phyloP scores from a whole-genome alignment of 2,329 filamentous ascomycete genomes.

The Fusarium stilboides region DNA sequence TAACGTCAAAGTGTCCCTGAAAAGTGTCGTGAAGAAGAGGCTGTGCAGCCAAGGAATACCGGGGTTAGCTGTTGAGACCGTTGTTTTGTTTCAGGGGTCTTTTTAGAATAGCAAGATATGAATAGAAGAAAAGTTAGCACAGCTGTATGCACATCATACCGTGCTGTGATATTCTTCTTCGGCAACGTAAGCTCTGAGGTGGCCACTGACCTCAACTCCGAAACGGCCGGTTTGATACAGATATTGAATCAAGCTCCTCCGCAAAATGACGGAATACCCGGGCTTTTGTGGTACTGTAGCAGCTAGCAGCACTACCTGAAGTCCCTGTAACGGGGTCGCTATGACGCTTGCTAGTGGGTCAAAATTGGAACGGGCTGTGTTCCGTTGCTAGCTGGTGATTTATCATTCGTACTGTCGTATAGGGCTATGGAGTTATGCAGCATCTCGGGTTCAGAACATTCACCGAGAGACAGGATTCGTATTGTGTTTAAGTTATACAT shows the following conservation, averaged over 20 bases:
- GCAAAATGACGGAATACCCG: conserved; percentile 35
- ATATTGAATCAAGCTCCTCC: conserved; percentile 30
- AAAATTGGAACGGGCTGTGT: conserved; percentile 14
- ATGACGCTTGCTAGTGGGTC: conserved; percentile 40
- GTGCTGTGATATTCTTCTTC: too few relatives aligned
- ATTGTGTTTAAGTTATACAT: background rate
- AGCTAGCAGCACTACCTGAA: conserved; percentile 13
- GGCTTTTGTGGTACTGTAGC: background rate
- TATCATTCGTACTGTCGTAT: background rate
- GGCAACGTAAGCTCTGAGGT: background rate
- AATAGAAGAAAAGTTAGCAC: background rate
- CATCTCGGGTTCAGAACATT: background rate
- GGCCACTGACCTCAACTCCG: conserved; percentile 17
- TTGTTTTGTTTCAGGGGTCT: conserved; percentile 18
- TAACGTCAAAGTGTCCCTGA: conserved; percentile 23
- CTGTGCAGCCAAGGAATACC: conserved; percentile 43
- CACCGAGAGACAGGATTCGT: background rate
- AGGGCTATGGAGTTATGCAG: background rate
- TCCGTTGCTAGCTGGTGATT: background rate
- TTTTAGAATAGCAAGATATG: background rate
- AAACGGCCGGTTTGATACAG: conserved; percentile 26
- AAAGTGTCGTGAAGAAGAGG: conserved; percentile 45
- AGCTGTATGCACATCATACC: too few relatives aligned
- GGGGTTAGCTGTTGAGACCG: conserved; percentile 20
- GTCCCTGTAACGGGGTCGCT: conserved; percentile 28